Base-by-base conservation (phyloP, 768 basidiomycete genomes). In the Calocera cornea region DNA sequence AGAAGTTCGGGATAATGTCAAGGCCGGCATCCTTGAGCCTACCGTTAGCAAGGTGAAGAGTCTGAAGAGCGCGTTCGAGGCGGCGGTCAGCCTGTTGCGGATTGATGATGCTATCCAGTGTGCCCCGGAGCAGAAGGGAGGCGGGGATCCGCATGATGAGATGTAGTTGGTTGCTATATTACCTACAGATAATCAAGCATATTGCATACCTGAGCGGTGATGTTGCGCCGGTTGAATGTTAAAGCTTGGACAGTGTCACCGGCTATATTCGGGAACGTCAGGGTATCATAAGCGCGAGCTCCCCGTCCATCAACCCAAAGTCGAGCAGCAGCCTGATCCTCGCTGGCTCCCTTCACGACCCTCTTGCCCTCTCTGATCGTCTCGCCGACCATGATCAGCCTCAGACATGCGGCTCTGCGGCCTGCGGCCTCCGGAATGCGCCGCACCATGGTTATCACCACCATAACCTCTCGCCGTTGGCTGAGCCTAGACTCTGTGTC, bases 91-190 rank as follows among this genome's bases (percentile, higher is more conserved):
- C 68, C 79, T 98, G 69, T 79, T 99, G 76, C 85, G 97, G 69
- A 97, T 98, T 72, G 95, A 97, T 76, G 95, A 93, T 77, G 90
- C 91, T n/a, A 93, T 93, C 69, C 90, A 92, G 73, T 91, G 89
- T 77, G 82, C 89, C 60, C 89, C 90, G 69, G 91, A 60, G 54
- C 54, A 60, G 54, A 60, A 60, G 54, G 54, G 54, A 29, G 54
- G 54, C 2, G 27, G 16, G 3, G 54, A 60, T 22, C 54, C 54
- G 54, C 54, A 60, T 33, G 54, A 60, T 27, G 54, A 33, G 31
- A 60, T 60, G 54, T 60, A 60, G 54, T 16, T 22, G 54, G 14
- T 10, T 33, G 22, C 31, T 33, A 27, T 60, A 60, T 60, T 38
- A 60, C 14, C 22, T 22, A 31, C 54, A 22, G 54, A 60, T 60